Base-by-base conservation (phyloP, 129 eudicot genomes). In the Centaurea solstitialis region DNA sequence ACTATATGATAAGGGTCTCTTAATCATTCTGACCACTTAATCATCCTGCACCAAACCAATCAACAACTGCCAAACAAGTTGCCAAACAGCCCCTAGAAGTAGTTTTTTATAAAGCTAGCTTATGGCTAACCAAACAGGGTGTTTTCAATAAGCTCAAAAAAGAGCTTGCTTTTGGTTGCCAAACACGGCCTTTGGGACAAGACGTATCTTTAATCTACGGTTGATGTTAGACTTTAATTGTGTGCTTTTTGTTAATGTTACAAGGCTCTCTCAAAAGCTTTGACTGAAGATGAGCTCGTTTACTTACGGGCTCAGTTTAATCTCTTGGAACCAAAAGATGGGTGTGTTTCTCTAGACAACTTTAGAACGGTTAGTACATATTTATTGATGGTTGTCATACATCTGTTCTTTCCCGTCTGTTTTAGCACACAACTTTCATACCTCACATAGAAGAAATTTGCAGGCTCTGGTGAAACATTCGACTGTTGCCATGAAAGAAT, bases 201-300 rank as follows among this genome's bases (percentile, higher is more conserved):
- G 67, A 26, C 3, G 10, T n/a, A 10, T 65, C 2, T 13, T 45
- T 22, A 65, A 10, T 50, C 23, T n/a, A 33, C 20, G 10, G n/a
- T 79, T 50, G 47, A 78, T 70, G 8, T 76, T 13, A 37, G 65
- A n/a, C 66, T 35, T 43, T 12, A 47, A 50, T 7, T 61, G 26
- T 28, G 9, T 70, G 61, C 41, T 39, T 39, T 13, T 76, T 57
- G 26, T 82, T 76, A 35, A 75, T 70, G 38, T 72, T 83, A 41
- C 81, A 87, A 83, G 99, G 98, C 99, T 57, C 92, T 96, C 77
- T 96, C 99, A 13, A 96, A 91, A 87, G 98, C 97, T 88, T 85
- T 93, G 87, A 82, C 90, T 3, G 98, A 93, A 81, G 93, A 96
- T 76, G 93, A 96, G 79, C 85, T 93, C 6, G 70, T 88, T 70